These are phyloP conservation scores for Salix koriyanagi DNA, from an alignment of 345 rosid species.

Conservation along the genomic window DNA sequence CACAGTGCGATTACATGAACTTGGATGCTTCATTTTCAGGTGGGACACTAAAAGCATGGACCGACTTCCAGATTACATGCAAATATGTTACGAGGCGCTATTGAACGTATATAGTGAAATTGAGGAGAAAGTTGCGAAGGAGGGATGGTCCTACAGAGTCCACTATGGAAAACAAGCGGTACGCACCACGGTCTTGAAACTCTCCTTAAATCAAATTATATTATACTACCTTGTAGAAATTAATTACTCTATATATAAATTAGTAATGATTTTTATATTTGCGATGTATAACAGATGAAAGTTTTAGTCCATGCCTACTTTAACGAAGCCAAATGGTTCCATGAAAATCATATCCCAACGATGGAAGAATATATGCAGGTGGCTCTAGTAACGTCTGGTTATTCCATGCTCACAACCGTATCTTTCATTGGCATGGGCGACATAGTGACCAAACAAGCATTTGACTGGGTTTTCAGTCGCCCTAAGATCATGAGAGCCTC, in stretches of 20 bases:
- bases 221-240: neutral
- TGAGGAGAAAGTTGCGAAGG: neutral
- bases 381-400: slow-evolving; percentile 8
- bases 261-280: neutral
- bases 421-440: slow-evolving; percentile 27
- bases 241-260: neutral
- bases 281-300: slow-evolving; percentile 4
- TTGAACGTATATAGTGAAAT: neutral
- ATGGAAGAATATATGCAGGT: slow-evolving; percentile 28
- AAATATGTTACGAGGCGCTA: neutral
- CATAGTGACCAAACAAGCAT: slow-evolving; percentile 12
- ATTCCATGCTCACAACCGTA: slow-evolving; percentile 5
- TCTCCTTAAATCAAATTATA: neutral
- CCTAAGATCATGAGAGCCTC: slow-evolving; percentile 22
- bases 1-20: too few species aligned
- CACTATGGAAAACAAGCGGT: neutral
- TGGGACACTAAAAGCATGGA: too few species aligned
- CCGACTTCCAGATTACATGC: too few species aligned
- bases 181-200: neutral
- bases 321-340: slow-evolving; percentile 29
- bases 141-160: neutral
- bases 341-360: slow-evolving; percentile 13
- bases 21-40: too few species aligned
- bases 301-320: slow-evolving; percentile 7
- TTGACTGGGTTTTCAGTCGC: slow-evolving; percentile 13